A percentile compares a stretch with the other conserved stretches of the same genome.
Conservation (phyloP, 345 rosid genomes). For the Cardiospermum halicacabum region DNA sequence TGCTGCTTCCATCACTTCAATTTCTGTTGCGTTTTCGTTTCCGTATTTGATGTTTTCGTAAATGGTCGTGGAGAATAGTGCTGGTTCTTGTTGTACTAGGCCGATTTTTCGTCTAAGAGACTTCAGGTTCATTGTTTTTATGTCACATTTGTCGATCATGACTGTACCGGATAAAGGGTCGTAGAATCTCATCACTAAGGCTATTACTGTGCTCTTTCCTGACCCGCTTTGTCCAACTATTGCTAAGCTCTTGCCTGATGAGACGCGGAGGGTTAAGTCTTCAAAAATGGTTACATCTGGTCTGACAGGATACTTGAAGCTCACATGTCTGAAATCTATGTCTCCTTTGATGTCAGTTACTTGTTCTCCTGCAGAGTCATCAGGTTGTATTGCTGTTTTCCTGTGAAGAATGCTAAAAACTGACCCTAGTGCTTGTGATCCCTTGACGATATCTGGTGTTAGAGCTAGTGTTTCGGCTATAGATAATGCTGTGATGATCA, state of each 20-base stretch:
- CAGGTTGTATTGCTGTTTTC: conserved; percentile 43
- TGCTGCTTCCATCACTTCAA: conserved; percentile 63
- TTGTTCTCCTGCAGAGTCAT: conserved; percentile 32
- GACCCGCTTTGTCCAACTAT: conserved; percentile 82
- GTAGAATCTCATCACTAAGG: conserved; percentile 66
- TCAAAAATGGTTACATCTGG: conserved; percentile 52
- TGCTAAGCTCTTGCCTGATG: conserved; percentile 65
- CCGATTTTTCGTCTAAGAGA: conserved; percentile 56
- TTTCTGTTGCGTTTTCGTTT: conserved; percentile 56
- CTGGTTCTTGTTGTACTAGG: conserved; percentile 84
- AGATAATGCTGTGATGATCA: conserved; percentile 56
- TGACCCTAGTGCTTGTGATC: conserved; percentile 70
- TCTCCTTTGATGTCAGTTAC: conserved; percentile 50
- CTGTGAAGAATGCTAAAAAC: conserved; percentile 64
- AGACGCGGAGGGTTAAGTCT: conserved; percentile 39
- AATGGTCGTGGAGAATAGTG: conserved; percentile 64
- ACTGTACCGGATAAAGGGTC: conserved; percentile 53
- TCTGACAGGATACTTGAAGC: conserved; percentile 65
- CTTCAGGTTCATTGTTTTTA: conserved; percentile 55
- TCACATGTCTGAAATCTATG: conserved; percentile 50
- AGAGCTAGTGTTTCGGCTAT: conserved; percentile 83
- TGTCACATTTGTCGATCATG: conserved; percentile 54
- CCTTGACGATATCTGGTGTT: conserved; percentile 81
- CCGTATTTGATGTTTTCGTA: conserved; percentile 77
- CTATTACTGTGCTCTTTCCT: conserved; percentile 76